phyloP scores from a whole-genome alignment of 495 filamentous ascomycete genomes.

The Daldinia vernicosa region DNA sequence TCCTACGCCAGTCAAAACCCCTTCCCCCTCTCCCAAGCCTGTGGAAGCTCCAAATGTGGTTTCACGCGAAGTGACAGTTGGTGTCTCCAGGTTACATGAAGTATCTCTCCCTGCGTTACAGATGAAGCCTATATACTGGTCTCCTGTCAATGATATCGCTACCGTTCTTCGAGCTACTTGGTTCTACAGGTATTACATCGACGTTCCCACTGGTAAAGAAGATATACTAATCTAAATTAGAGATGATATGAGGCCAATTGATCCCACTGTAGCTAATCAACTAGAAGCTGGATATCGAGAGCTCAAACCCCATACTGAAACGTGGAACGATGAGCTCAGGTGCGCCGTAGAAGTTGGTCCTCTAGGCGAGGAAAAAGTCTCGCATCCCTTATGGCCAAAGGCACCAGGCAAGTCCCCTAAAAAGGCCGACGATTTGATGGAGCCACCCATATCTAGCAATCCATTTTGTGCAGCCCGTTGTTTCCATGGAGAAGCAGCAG shows the following conservation, averaged over 20 bases:
- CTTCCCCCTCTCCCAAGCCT: slow-evolving; percentile 8
- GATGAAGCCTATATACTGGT: slow-evolving; percentile 99
- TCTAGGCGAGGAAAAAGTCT: slow-evolving; percentile 88
- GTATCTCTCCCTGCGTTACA: slow-evolving; percentile 66
- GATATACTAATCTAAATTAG: slow-evolving; percentile 36
- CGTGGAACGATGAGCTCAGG: slow-evolving; percentile 91
- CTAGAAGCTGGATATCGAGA: slow-evolving; percentile 88
- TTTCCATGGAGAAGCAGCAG: slow-evolving; percentile 64
- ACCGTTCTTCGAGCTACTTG: slow-evolving; percentile 87
- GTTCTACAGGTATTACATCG: slow-evolving; percentile 75
- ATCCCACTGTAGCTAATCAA: slow-evolving; percentile 88
- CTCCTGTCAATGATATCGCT: slow-evolving; percentile 89
- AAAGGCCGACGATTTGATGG: slow-evolving; percentile 46
- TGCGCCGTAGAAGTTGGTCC: slow-evolving; percentile 92
- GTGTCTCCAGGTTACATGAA: slow-evolving; percentile 75
- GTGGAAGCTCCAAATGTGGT: slow-evolving; percentile 27
- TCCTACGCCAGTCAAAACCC: slow-evolving; percentile 10
- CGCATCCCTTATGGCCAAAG: slow-evolving; percentile 81
- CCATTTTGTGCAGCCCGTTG: slow-evolving; percentile 64
- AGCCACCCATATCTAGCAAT: slow-evolving; percentile 61
- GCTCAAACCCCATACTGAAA: slow-evolving; percentile 87
- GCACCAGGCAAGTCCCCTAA: slow-evolving; percentile 53
- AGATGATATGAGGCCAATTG: slow-evolving; percentile 90
- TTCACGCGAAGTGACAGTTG: slow-evolving; percentile 71
- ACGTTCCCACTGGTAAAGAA: background rate